These are phyloP conservation scores for Pseudozyma pruni DNA, from an alignment of 1,284 basidiomycete species.

Conservation along the genomic window DNA sequence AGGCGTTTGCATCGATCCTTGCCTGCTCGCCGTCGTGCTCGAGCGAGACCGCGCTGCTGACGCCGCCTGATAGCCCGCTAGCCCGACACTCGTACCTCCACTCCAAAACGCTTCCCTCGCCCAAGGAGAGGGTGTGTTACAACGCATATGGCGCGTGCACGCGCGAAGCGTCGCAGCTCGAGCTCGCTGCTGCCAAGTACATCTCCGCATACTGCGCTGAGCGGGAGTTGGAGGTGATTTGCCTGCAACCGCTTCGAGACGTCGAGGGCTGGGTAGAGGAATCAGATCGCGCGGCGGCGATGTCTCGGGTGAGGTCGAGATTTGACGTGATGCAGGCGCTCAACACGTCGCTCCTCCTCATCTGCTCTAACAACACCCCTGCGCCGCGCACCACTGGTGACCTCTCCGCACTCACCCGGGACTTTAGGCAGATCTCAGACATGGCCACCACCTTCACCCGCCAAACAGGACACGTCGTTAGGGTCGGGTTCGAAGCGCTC, in stretches of 20 bases:
- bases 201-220: constrained; percentile 43
- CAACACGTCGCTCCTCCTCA: constrained; percentile 20
- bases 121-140: no score
- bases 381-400: constrained; percentile 16
- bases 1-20: neutral
- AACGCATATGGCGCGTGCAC: constrained; percentile 42
- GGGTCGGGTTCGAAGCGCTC: constrained; percentile 44
- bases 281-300: constrained; percentile 11
- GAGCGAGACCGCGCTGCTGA: constrained; percentile 1
- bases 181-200: constrained; percentile 55
- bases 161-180: constrained; percentile 1
- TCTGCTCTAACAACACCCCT: constrained; percentile 25
- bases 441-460: constrained; percentile 5
- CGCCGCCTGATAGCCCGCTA: constrained; percentile 20
- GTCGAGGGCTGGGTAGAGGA: constrained; percentile 62
- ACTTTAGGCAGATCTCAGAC: constrained; percentile 21
- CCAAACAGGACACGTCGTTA: neutral
- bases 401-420: constrained; percentile 2
- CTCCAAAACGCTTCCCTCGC: no score
- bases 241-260: constrained; percentile 67
- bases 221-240: constrained; percentile 55
- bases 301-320: constrained; percentile 20
- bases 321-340: constrained; percentile 53
- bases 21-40: neutral
- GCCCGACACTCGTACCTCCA: neutral